Evolutionary conservation across 768 basidiomycete genomes (phyloP), one percentile per base, ranked within the genome.

Genomic region (Termitomyces sp.): DNA sequence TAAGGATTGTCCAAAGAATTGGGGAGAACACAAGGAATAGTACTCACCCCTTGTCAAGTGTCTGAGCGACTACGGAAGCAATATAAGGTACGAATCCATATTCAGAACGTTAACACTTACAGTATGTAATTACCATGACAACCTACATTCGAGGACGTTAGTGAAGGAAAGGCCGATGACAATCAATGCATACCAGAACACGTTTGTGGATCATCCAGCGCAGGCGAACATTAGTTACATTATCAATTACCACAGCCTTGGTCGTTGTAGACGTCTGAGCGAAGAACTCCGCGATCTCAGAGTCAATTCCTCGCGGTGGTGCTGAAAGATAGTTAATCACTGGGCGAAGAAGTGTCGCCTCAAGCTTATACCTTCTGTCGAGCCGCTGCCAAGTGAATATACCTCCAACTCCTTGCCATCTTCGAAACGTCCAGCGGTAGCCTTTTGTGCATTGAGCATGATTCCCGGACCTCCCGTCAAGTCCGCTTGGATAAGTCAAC

Each of bases 41-140:
- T n/a, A 62, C 66, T 62, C 59, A 78, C 77, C 79, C 79, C 68
- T 82, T 81, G 67, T 82, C 80, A 55, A 82, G 67, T 29, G 77
- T 76, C 65, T 82, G 81, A 9, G 74, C 75, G 55, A 78, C 77
- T 77, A 46, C 17, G 40, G 37, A 29, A 63, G 49, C 36, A 17
- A 2, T 15, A 15, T 50, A 10, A 32, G 29, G 29, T 2, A 45
- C 34, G 32, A 50, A n/a, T 48, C 32, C 10, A 55, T 38, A 51
- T 43, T 47, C 5, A 4, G 5, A n/a, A 10, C n/a, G 40, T 32
- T 8, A n/a, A n/a, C 2, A 34, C 71, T 69, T 53, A 77, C 76
- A 81, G 66, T 81, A 80, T 17, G 79, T 80, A 34, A 79, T 63
- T 36, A 82, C 75, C 81, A 82, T 82, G 37, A 81, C 76, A 51